Base-by-base conservation (phyloP, 148 eudicot species). In the Diospyros kaki region DNA sequence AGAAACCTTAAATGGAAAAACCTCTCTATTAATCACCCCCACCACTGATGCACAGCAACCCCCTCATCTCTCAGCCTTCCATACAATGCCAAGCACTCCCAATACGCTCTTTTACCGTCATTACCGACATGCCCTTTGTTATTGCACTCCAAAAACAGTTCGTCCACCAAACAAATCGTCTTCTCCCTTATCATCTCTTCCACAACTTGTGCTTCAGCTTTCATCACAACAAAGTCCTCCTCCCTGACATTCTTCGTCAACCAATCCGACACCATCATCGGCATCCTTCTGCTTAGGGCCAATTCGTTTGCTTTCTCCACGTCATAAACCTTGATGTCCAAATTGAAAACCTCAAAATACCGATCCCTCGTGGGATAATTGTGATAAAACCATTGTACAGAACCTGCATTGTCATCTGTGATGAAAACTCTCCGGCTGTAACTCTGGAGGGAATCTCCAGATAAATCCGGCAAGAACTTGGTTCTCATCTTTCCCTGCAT, bases 1-100 rank as follows among this genome's bases (percentile, higher is more conserved):
- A 73, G 67, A 73, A 61, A 56, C 66, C 4, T 44, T 39, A 10
- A 17, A 17, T 12, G 45, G 44, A 9, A 44, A 68, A 68, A 58
- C 73, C 46, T 53, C 72, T 63, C 66, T 63, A 9, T 42, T 12
- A 64, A 58, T 84, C 71, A 78, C 65, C 46, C 69, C 80, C 83
- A 81, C 87, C 87, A 84, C 58, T 84, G 87, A 45, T 84, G 87
- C 15, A 84, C 87, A 48, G 82, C 84, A 69, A 84, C 73, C 11
- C 84, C 87, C 42, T 81, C 73, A 75, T 81, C 82, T 59, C 75
- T 84, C 9, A 84, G 65, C 69, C 64, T 81, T 45, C 86, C 84
- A 72, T 78, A 81, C 75, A 84, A 45, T 0, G 74, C 68, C 74
- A 84, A 75, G 52, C 86, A 84, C 75, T 82, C 72, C 85, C 85